Percentiles rank a stretch among this genome's conserved stretches.
These are phyloP conservation scores for Coemansia reversa DNA, from an alignment of 192 early-diverging fungal species.

Conservation along the genomic window DNA sequence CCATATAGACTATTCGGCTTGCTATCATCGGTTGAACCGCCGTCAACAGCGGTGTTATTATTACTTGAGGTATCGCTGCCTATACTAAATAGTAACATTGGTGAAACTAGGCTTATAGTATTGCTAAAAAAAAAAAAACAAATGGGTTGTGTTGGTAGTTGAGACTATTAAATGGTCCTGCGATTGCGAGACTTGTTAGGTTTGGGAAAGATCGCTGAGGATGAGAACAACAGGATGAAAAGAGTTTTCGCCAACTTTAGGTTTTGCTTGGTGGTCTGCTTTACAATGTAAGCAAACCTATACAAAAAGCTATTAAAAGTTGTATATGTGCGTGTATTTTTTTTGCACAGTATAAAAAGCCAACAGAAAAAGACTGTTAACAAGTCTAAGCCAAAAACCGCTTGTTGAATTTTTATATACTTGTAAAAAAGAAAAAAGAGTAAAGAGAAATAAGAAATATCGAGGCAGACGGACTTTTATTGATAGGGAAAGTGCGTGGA, in stretches of 20 bases:
- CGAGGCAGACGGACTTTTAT: no score
- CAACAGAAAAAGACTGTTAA: no score
- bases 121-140: not conserved
- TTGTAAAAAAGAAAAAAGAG: no score
- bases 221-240: constrained; percentile 8
- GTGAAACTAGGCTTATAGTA: not conserved
- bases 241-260: constrained; percentile 14
- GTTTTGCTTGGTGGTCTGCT: not conserved
- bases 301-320: no score
- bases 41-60: constrained; percentile 11
- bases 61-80: constrained; percentile 8
- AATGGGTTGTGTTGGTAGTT: not conserved
- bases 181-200: not conserved
- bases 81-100: constrained; percentile 24
- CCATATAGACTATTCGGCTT: constrained; percentile 52
- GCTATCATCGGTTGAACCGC: constrained; percentile 24
- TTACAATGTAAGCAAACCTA: no score
- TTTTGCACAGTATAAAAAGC: no score
- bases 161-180: not conserved
- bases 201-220: constrained; percentile 5
- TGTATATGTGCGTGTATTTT: no score
- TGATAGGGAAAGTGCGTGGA: no score
- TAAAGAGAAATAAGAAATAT: no score
- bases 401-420: no score
- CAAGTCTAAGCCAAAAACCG: no score